These are phyloP conservation scores for Lachnellula subtilissima DNA, from an alignment of 2,329 filamentous ascomycete species.

Conservation along the genomic window DNA sequence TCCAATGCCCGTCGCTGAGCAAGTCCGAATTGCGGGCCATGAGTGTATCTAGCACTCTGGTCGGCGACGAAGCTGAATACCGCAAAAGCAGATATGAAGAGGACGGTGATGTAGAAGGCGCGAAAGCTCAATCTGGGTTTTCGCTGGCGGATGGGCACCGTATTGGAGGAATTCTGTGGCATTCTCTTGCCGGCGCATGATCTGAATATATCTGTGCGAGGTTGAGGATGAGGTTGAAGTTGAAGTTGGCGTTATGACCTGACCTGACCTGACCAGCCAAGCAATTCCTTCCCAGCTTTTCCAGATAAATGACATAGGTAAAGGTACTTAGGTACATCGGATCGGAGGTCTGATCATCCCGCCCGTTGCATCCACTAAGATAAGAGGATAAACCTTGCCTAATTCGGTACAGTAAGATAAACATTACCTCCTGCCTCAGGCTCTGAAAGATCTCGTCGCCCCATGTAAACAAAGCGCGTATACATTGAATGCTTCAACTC, in stretches of 20 bases:
- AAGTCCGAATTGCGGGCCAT: slow-evolving; percentile 26
- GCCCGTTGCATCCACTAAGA: no score
- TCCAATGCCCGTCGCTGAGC: slow-evolving; percentile 26
- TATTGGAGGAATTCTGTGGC: slow-evolving; percentile 17
- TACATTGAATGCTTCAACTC: slow-evolving; percentile 2
- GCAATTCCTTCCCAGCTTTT: background rate
- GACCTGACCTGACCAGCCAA: background rate
- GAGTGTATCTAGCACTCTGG: slow-evolving; percentile 26
- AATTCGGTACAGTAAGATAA: no score
- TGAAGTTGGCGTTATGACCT: no score
- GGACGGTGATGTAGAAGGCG: slow-evolving; percentile 31
- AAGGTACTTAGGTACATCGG: background rate
- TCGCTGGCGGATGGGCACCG: slow-evolving; percentile 13
- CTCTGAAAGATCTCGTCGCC: no score
- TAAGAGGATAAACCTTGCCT: no score
- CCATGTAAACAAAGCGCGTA: slow-evolving; percentile 17
- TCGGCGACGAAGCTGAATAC: slow-evolving; percentile 29
- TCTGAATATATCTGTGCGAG: slow-evolving; percentile 3
- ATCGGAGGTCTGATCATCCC: no score
- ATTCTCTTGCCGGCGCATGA: slow-evolving; percentile 21
- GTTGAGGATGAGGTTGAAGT: background rate
- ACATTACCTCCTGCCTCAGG: no score
- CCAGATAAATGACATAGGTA: background rate
- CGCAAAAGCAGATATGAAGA: slow-evolving; percentile 27
- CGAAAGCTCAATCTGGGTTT: slow-evolving; percentile 27